Conservation (phyloP, 2,329 filamentous ascomycete species). For the Paecilomyces formosus region DNA sequence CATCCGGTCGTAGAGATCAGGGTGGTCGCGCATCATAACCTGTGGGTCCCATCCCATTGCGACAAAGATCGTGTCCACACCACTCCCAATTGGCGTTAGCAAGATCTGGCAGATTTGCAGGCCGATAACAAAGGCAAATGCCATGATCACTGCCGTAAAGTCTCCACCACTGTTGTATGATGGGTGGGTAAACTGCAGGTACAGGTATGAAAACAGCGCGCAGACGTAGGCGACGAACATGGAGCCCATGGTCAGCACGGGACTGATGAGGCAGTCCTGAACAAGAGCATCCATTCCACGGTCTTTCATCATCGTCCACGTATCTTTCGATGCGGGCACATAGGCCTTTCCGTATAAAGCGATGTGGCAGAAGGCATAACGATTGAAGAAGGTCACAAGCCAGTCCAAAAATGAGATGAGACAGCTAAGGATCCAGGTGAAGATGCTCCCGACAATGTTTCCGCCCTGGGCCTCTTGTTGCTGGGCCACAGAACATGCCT, state of each 20-base stretch:
- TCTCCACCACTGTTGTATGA: constrained; percentile 61
- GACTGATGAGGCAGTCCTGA: constrained; percentile 77
- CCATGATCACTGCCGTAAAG: constrained; percentile 72
- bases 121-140: constrained; percentile 82
- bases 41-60: constrained; percentile 59
- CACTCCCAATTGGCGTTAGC: constrained; percentile 77
- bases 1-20: constrained; percentile 73
- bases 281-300: constrained; percentile 84
- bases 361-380: constrained; percentile 88
- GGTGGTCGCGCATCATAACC: constrained; percentile 72
- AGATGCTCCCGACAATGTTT: constrained; percentile 58
- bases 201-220: constrained; percentile 77
- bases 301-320: constrained; percentile 85
- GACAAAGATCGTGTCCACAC: constrained; percentile 89
- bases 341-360: constrained; percentile 88
- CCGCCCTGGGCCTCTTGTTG: constrained; percentile 58
- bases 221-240: constrained; percentile 79
- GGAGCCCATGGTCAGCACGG: constrained; percentile 66
- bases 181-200: constrained; percentile 73
- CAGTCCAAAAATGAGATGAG: constrained; percentile 73
- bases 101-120: constrained; percentile 86
- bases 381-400: constrained; percentile 81
- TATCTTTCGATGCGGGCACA: constrained; percentile 77
- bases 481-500: constrained; percentile 71
- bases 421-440: constrained; percentile 71